Evolutionary conservation across 805 yeast species (phyloP).

Genomic region (Barnettozyma populi): DNA sequence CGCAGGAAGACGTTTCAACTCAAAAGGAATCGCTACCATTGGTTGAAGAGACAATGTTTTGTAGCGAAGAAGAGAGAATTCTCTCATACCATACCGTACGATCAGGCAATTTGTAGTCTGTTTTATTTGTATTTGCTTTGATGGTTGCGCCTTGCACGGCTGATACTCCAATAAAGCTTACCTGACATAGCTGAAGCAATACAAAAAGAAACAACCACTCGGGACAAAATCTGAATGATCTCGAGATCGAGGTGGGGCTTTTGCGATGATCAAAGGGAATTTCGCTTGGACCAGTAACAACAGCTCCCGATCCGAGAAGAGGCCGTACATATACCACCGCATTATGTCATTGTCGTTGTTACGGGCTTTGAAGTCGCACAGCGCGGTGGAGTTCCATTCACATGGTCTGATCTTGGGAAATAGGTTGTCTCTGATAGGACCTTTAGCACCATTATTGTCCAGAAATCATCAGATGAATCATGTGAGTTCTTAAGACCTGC

Average conservation of each 20-base stretch:
- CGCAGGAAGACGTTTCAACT: neutral
- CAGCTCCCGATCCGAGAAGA: neutral
- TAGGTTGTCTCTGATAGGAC: neutral
- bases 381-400: neutral
- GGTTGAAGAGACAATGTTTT: neutral
- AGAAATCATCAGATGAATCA: too few relatives aligned
- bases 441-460: neutral
- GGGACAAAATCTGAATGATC: neutral
- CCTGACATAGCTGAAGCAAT: too few relatives aligned
- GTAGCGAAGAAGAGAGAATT: too few relatives aligned
- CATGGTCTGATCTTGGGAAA: neutral
- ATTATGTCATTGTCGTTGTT: neutral
- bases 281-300: neutral
- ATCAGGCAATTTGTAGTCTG: too few relatives aligned
- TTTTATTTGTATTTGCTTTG: neutral
- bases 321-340: neutral
- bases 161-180: neutral
- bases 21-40: neutral
- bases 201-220: too few relatives aligned
- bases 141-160: neutral
- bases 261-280: neutral
- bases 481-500: too few relatives aligned
- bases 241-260: neutral
- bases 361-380: neutral
- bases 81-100: too few relatives aligned